Evolutionary conservation across 1,139 yeast species (phyloP).

Genomic region (Sugiyamaella xylanicola): DNA sequence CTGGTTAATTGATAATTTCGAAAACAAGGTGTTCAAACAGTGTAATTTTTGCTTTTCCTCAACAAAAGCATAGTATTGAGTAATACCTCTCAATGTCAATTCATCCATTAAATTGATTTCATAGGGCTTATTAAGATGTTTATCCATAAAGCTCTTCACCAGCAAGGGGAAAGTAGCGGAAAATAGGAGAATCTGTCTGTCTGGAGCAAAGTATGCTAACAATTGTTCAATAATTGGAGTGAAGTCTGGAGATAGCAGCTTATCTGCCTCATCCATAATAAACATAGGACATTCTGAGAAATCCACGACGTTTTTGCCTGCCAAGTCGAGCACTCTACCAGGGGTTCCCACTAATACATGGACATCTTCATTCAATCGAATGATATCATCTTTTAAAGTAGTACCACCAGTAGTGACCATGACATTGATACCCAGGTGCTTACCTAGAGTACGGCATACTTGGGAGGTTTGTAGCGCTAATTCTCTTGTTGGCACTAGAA

Average conservation of each 20-base stretch:
- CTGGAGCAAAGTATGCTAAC: slow-evolving; percentile 73
- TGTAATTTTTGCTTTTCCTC: slow-evolving; percentile 96
- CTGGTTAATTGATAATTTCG: slow-evolving; percentile 93
- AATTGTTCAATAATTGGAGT: slow-evolving; percentile 87
- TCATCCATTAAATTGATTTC: slow-evolving; percentile 98
- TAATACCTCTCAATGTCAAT: slow-evolving; percentile 90
- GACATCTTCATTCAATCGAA: slow-evolving; percentile 89
- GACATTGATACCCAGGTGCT: slow-evolving; percentile 87
- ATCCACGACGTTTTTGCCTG: slow-evolving; percentile 84
- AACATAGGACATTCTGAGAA: slow-evolving; percentile 85
- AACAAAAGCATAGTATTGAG: slow-evolving; percentile 96
- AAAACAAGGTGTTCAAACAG: slow-evolving; percentile 90
- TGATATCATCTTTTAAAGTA: slow-evolving; percentile 85
- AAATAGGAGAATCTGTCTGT: slow-evolving; percentile 84
- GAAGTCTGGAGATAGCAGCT: slow-evolving; percentile 90
- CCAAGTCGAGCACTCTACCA: slow-evolving; percentile 94
- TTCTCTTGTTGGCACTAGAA: slow-evolving; percentile 92
- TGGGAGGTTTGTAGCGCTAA: slow-evolving; percentile 96
- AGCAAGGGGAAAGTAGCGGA: slow-evolving; percentile 96
- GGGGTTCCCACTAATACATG: slow-evolving; percentile 93
- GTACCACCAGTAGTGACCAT: slow-evolving; percentile 99
- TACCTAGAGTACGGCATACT: slow-evolving; percentile 95
- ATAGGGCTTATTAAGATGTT: slow-evolving; percentile 86
- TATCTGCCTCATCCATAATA: slow-evolving; percentile 99
- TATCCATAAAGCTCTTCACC: slow-evolving; percentile 90